A percentile compares a stretch with the other conserved stretches of the same genome.
Evolutionary conservation across 202 grass and related monocot genomes (phyloP).

Genomic region (Hordeum pubiflorum): DNA sequence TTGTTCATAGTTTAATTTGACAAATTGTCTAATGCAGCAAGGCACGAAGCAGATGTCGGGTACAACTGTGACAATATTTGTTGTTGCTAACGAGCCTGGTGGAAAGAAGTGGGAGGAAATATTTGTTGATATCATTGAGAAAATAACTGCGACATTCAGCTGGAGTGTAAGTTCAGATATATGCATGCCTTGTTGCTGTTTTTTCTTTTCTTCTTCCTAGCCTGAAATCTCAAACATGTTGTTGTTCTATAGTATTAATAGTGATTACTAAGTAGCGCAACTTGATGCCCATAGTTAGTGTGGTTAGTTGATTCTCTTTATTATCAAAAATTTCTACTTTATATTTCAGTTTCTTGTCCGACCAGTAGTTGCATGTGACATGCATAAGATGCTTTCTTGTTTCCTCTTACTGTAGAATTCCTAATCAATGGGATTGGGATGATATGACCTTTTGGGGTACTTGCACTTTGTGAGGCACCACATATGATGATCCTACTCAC

Average conservation of each 20-base stretch:
- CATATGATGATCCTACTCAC: background rate
- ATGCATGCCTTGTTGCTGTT: background rate
- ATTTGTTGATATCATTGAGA: slow-evolving; percentile 99
- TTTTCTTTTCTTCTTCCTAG: background rate
- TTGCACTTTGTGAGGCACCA: background rate
- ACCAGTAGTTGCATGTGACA: background rate
- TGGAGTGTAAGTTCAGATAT: slow-evolving; percentile 64
- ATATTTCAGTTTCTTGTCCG: background rate
- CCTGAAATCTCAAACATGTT: background rate
- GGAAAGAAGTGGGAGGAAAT: slow-evolving; percentile 97
- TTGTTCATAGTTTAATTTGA: slow-evolving; percentile 20
- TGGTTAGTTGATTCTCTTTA: background rate
- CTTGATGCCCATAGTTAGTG: background rate
- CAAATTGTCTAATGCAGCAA: slow-evolving; percentile 63
- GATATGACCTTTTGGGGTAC: background rate
- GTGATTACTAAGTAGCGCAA: background rate
- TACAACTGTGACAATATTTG: slow-evolving; percentile 98
- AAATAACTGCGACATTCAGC: slow-evolving; percentile 98
- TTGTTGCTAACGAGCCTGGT: slow-evolving; percentile 80
- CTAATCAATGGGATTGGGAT: background rate
- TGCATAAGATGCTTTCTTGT: background rate
- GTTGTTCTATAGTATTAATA: background rate
- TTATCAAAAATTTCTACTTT: background rate
- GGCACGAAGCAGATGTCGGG: slow-evolving; percentile 95
- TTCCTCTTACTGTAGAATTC: background rate